Conservation (phyloP, 495 filamentous ascomycete species). For the Parmelia sp. region DNA sequence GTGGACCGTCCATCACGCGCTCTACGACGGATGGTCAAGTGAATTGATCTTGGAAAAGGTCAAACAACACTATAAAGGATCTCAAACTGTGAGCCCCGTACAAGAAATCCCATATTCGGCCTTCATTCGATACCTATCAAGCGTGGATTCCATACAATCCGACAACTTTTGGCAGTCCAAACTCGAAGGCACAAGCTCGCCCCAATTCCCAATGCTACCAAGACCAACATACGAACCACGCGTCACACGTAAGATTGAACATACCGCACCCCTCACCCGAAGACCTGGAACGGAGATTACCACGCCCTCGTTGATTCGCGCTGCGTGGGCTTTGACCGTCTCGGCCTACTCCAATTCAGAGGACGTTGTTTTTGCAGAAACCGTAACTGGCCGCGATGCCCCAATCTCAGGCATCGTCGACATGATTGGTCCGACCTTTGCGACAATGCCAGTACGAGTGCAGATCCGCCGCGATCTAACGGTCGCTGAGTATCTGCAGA, state of each 20-base stretch:
- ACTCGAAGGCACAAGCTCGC: conserved; percentile 46
- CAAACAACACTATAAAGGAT: background rate
- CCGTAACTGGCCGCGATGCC: conserved; percentile 46
- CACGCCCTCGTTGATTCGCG: conserved; percentile 53
- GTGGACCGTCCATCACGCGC: conserved; percentile 59
- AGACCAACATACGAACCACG: conserved; percentile 48
- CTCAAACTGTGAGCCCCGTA: background rate
- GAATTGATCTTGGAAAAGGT: conserved; percentile 51
- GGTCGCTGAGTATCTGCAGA: conserved; percentile 35
- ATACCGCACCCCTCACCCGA: conserved; percentile 41
- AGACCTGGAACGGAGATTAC: conserved; percentile 41
- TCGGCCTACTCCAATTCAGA: conserved; percentile 47
- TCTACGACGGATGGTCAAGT: conserved; percentile 66
- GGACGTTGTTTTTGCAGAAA: conserved; percentile 56
- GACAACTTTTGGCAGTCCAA: conserved; percentile 41
- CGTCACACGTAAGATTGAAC: conserved; percentile 47
- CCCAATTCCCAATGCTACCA: conserved; percentile 53
- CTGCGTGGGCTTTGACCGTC: conserved; percentile 54
- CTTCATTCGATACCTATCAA: conserved; percentile 40
- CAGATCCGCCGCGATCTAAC: conserved; percentile 29
- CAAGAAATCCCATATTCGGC: conserved; percentile 13
- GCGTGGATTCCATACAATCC: conserved; percentile 34
- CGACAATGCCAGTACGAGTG: conserved; percentile 58
- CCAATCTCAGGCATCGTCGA: conserved; percentile 41
- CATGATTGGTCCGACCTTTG: conserved; percentile 53